A percentile compares a stretch with the other conserved stretches of the same genome.
Evolutionary conservation across 352 stramenopile species (phyloP).

Genomic region (Phytopythium delawarense): DNA sequence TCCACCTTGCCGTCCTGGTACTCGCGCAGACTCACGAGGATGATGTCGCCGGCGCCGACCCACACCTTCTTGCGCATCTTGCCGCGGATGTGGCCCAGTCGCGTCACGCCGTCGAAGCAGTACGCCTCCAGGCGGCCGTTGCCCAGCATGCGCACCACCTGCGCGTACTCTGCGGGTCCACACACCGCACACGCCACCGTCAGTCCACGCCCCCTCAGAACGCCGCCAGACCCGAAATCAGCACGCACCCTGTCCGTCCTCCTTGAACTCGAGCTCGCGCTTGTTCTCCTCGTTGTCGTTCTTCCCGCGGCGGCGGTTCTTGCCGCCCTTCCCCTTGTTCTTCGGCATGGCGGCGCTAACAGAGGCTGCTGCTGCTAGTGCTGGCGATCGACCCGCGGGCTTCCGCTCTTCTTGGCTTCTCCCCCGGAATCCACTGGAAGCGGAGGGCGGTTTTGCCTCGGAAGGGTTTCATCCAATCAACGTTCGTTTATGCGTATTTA

Average conservation of each 20-base stretch:
- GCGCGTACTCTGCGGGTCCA: conserved; percentile 91
- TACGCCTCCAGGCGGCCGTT: conserved; percentile 98
- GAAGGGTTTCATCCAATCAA: neutral
- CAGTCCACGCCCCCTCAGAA: neutral
- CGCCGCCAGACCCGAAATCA: too few species aligned
- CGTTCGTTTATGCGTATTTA: neutral
- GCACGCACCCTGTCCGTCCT: conserved; percentile 94
- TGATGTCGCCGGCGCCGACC: conserved; percentile 98
- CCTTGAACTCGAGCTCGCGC: conserved; percentile 99
- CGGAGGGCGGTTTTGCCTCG: neutral
- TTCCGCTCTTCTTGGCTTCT: conserved; percentile 1
- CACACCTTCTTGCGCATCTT: conserved; percentile 99
- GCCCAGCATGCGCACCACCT: conserved; percentile 98
- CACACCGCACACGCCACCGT: conserved; percentile 7
- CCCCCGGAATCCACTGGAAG: conserved; percentile 1
- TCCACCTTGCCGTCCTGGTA: conserved; percentile 99
- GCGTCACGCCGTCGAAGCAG: conserved; percentile 98
- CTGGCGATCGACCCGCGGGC: neutral
- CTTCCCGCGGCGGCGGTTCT: conserved; percentile 98
- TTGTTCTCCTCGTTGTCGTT: conserved; percentile 99
- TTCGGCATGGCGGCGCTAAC: conserved; percentile 60
- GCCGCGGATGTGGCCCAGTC: conserved; percentile 97
- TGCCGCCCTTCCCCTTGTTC: conserved; percentile 97
- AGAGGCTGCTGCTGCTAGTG: neutral
- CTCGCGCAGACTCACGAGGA: conserved; percentile 97